Evolutionary conservation across 495 filamentous ascomycete species (phyloP).

Genomic region (Melanomma pulvis-pyrius): DNA sequence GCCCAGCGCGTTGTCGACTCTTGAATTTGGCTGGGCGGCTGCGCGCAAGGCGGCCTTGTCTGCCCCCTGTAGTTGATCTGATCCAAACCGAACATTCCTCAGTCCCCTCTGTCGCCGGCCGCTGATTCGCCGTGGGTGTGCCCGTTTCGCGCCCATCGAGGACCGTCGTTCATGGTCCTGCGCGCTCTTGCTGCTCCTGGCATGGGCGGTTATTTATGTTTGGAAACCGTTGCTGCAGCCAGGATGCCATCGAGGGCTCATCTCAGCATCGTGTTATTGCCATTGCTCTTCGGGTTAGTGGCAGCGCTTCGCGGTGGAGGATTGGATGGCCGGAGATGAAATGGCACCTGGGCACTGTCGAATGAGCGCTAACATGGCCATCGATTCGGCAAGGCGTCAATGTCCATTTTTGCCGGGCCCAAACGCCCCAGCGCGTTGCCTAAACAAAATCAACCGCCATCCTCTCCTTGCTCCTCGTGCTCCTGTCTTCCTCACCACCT

Average conservation of each 20-base stretch:
- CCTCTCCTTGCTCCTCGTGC: conserved; percentile 7
- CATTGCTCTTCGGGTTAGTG: conserved; percentile 9
- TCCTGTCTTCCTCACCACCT: conserved; percentile 52
- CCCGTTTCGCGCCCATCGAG: background rate
- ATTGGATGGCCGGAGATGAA: no score
- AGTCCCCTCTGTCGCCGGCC: background rate
- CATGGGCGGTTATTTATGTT: background rate
- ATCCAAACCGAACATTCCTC: conserved; percentile 11
- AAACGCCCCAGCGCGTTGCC: background rate
- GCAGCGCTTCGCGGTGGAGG: conserved; percentile 16
- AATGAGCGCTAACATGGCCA: no score
- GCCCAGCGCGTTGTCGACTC: background rate
- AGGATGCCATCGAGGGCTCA: conserved; percentile 6
- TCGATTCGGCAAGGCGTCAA: background rate
- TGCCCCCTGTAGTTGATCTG: background rate
- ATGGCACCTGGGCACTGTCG: no score
- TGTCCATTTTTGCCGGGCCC: background rate
- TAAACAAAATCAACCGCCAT: conserved; percentile 11
- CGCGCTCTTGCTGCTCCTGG: background rate
- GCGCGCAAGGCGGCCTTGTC: conserved; percentile 3
- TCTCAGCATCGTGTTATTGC: conserved; percentile 12
- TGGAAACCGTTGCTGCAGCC: conserved; percentile 5
- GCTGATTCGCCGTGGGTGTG: conserved; percentile 1
- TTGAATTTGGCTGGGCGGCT: conserved; percentile 25
- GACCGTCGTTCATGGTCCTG: background rate